phyloP scores from a whole-genome alignment of 352 stramenopile genomes.

The Poterioochromonas sp. region DNA sequence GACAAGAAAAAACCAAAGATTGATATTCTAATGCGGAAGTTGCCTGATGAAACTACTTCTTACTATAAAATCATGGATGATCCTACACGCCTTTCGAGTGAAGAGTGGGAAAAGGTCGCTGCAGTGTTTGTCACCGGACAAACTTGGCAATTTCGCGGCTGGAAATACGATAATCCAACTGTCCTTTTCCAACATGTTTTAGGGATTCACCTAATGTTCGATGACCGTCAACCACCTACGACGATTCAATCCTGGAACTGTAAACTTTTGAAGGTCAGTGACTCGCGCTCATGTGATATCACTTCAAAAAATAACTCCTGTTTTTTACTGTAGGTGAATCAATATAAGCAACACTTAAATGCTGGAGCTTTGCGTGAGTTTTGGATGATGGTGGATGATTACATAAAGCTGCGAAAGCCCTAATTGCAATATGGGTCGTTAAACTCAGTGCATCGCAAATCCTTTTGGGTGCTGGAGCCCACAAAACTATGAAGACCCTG shows the following conservation, averaged over 20 bases:
- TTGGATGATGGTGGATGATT: conserved; percentile 21
- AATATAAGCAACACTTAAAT: conserved; percentile 18
- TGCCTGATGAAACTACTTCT: not conserved
- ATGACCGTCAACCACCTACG: not conserved
- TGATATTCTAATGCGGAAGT: not conserved
- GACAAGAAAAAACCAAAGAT: not conserved
- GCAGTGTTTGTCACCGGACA: conserved; percentile 16
- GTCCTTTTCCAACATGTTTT: conserved; percentile 17
- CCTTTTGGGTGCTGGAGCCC: too few relatives aligned
- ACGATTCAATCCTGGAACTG: conserved; percentile 22
- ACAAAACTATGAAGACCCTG: too few relatives aligned
- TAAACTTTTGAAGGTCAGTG: not conserved
- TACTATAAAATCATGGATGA: conserved; percentile 12
- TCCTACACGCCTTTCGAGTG: not conserved
- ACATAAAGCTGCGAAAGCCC: not conserved
- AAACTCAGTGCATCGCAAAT: too few relatives aligned
- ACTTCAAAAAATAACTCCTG: not conserved
- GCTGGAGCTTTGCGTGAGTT: not conserved
- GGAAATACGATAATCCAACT: not conserved
- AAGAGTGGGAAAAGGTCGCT: not conserved
- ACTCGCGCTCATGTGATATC: not conserved
- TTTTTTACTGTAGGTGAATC: not conserved
- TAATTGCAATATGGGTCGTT: not conserved
- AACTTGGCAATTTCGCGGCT: conserved; percentile 7
- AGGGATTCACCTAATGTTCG: not conserved